Percentiles rank a stretch among this genome's conserved stretches.
Evolutionary conservation across 805 yeast species (phyloP).

Genomic region (Sungouiozyma ichnusensis): DNA sequence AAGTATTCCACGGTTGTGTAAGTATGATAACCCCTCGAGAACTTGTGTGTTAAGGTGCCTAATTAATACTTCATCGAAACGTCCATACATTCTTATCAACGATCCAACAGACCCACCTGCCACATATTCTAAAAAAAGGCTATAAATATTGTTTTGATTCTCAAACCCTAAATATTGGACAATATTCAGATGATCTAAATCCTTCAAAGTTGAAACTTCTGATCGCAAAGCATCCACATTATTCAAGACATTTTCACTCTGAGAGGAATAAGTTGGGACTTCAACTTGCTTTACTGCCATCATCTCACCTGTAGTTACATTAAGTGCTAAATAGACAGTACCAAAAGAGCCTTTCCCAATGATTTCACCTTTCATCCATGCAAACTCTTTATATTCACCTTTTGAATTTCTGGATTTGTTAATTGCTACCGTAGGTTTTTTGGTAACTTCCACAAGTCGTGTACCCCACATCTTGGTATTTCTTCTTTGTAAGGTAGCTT

Average conservation of each 20-base stretch:
- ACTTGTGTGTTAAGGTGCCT: conserved; percentile 70
- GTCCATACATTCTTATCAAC: conserved; percentile 70
- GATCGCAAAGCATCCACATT: conserved; percentile 75
- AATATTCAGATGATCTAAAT: conserved; percentile 84
- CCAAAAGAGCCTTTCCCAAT: conserved; percentile 97
- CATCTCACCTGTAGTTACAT: conserved; percentile 96
- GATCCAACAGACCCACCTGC: conserved; percentile 96
- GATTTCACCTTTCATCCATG: conserved; percentile 96
- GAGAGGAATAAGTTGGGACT: conserved; percentile 38
- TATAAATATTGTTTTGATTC: conserved; percentile 57
- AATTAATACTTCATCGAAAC: conserved; percentile 70
- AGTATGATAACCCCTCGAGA: conserved; percentile 71
- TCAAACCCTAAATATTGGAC: conserved; percentile 96
- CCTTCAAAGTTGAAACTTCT: conserved; percentile 90
- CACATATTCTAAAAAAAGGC: conserved; percentile 86
- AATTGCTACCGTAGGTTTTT: conserved; percentile 55
- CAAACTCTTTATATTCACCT: conserved; percentile 74
- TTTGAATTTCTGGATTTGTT: conserved; percentile 53
- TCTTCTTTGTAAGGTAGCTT: conserved; percentile 43
- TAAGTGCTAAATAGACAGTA: conserved; percentile 79
- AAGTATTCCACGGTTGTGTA: conserved; percentile 77
- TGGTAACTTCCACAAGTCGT: conserved; percentile 79
- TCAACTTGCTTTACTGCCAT: conserved; percentile 95
- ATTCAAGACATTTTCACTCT: conserved; percentile 39
- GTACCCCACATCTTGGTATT: conserved; percentile 99